Evolutionary conservation across 805 yeast species (phyloP), one percentile per base, ranked within the genome.

Genomic region (Yamadazyma olivae): DNA sequence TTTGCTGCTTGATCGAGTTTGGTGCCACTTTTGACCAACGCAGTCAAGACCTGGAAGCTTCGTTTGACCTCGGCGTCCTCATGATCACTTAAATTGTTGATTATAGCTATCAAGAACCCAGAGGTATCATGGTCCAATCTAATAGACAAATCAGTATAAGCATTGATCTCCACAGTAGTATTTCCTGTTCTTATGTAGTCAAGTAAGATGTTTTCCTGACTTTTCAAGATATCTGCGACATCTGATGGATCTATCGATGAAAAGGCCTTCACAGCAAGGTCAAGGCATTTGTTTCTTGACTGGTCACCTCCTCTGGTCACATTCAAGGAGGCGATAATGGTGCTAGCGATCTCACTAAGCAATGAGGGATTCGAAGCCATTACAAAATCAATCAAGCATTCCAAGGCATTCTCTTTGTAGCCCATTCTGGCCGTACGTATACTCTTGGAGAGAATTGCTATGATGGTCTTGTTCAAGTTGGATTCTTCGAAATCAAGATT

Each of bases 321-420:
- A 13, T 8, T 26, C 19, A 33, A 14, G 4, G 36, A 17, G 12
- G 10, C 31, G 6, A 33, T 22, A 17, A 33, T n/a, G 12, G 16
- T 13, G 22, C 33, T 27, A 18, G 35, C 24, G 4, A 32, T 14
- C 7, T 33, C 26, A 17, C 24, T 17, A 9, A 37, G 34, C 26
- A 58, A 58, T 5, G 42, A 20, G 15, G 31, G 26, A 30, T 37
- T 13, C 13, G 26, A 28, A 12, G 15, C 32, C 5, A 15, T 18
- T 3, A 25, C n/a, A 26, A 36, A 36, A 13, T 17, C 32, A 10
- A 39, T 19, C 15, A 41, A 23, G 30, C 62, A 60, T n/a, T 45
- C 43, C 2, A 54, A 41, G 2, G 53, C 53, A 7, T 33, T 36
- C 6, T 38, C 38, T 32, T 49, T 53, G 37, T 48, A 54, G 1